phyloP scores from a whole-genome alignment of 805 yeast species.

The Zygoascus biomembranicola region DNA sequence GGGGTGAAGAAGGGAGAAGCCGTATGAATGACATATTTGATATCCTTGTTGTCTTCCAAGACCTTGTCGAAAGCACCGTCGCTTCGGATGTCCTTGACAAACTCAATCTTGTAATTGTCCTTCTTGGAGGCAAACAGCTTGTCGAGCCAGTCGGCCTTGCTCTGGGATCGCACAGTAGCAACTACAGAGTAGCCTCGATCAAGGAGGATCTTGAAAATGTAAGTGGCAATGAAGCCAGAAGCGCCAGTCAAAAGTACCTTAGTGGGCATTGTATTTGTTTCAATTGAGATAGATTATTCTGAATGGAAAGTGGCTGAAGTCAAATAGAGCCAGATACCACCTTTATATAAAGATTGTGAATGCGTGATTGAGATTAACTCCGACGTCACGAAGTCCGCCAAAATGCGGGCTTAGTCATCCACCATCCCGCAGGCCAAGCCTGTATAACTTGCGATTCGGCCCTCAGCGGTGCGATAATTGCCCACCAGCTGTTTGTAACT shows the following conservation, averaged over 20 bases:
- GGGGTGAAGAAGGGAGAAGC: conserved; percentile 33
- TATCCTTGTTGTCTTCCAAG: conserved; percentile 31
- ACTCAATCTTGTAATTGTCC: conserved; percentile 19
- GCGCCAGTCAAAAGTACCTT: conserved; percentile 19
- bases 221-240: conserved; percentile 19
- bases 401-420: too few relatives aligned
- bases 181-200: conserved; percentile 36
- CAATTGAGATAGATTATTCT: background rate
- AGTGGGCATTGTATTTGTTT: background rate
- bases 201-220: conserved; percentile 25
- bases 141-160: conserved; percentile 25
- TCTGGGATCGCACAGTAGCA: conserved; percentile 39
- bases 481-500: too few relatives aligned
- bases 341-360: too few relatives aligned
- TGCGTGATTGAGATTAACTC: too few relatives aligned
- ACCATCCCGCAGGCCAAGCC: too few relatives aligned
- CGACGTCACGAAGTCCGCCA: too few relatives aligned
- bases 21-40: conserved; percentile 32
- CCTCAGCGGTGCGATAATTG: too few relatives aligned
- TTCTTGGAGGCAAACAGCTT: conserved; percentile 11
- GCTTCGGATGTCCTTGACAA: conserved; percentile 26
- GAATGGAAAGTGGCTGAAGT: background rate
- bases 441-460: too few relatives aligned
- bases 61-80: conserved; percentile 43
- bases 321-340: too few relatives aligned